A percentile compares a stretch with the other conserved stretches of the same genome.
phyloP scores from a whole-genome alignment of 139 green algal genomes.

The Chlamydomonas schloesseri region DNA sequence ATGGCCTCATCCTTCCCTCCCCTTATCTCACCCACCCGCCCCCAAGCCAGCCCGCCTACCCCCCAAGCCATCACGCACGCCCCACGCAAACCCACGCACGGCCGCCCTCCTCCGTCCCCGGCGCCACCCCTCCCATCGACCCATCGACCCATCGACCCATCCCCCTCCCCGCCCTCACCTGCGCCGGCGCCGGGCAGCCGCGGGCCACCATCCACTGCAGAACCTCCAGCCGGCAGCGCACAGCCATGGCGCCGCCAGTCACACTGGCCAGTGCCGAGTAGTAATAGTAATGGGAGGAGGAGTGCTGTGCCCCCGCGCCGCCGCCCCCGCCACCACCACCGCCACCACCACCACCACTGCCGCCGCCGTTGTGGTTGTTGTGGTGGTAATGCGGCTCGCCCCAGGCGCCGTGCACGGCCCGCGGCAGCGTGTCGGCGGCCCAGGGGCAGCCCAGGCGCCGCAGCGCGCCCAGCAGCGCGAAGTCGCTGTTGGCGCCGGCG shows the following conservation, averaged over 20 bases:
- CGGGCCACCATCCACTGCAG: slow-evolving; percentile 25
- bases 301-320: not conserved
- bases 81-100: no score
- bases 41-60: no score
- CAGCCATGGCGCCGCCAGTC: not conserved
- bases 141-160: not conserved
- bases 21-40: no score
- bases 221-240: not conserved
- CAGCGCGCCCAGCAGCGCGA: slow-evolving; percentile 7
- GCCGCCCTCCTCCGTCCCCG: no score
- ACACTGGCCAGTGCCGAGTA: not conserved
- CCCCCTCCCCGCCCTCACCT: not conserved
- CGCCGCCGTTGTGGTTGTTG: no score
- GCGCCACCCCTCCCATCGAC: no score
- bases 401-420: not conserved
- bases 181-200: slow-evolving; percentile 2
- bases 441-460: slow-evolving; percentile 26
- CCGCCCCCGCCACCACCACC: not conserved
- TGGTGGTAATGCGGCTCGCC: no score
- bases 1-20: no score
- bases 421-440: slow-evolving; percentile 10
- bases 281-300: no score
- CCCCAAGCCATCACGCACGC: no score
- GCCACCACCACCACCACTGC: not conserved
- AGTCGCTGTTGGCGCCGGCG: slow-evolving; percentile 5